phyloP scores from a whole-genome alignment of 2,329 filamentous ascomycete genomes.

The Thermoascus crustaceus region DNA sequence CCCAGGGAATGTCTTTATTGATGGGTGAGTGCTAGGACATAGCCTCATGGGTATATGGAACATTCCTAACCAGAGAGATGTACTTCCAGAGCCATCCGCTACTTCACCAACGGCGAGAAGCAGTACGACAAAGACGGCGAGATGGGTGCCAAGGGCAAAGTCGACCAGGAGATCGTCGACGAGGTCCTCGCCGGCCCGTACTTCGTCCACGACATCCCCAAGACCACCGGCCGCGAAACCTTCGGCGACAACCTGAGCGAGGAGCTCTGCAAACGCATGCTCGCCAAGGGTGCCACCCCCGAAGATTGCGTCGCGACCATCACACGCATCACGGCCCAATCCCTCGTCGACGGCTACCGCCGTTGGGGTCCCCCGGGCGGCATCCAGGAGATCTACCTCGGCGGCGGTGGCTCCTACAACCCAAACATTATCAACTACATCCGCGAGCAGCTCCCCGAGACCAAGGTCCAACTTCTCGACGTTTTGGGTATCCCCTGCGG shows the following conservation, averaged over 20 bases:
- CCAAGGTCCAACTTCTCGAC: constrained; percentile 8
- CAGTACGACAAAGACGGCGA: constrained; percentile 44
- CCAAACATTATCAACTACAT: constrained; percentile 47
- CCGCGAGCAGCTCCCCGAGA: constrained; percentile 23
- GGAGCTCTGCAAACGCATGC: constrained; percentile 14
- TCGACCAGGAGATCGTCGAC: constrained; percentile 43
- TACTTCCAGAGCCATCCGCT: constrained; percentile 39
- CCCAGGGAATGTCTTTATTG: constrained; percentile 46
- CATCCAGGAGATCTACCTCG: constrained; percentile 50
- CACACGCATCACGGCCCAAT: constrained; percentile 49
- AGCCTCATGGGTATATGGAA: too few species aligned
- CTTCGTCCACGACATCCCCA: constrained; percentile 42
- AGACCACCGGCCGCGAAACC: constrained; percentile 49
- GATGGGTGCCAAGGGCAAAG: constrained; percentile 38
- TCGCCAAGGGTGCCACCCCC: constrained; percentile 29
- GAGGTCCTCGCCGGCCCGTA: constrained; percentile 42
- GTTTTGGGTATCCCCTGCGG: constrained; percentile 10
- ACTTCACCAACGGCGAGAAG: constrained; percentile 40
- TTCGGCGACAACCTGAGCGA: constrained; percentile 45
- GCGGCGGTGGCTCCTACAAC: constrained; percentile 52
- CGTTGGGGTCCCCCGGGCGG: constrained; percentile 39
- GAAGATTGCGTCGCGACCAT: constrained; percentile 50
- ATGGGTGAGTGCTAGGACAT: constrained; percentile 25
- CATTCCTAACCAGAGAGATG: too few species aligned
- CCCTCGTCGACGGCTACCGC: constrained; percentile 42